phyloP scores from a whole-genome alignment of 2,329 filamentous ascomycete species.

The Amphichorda felina region DNA sequence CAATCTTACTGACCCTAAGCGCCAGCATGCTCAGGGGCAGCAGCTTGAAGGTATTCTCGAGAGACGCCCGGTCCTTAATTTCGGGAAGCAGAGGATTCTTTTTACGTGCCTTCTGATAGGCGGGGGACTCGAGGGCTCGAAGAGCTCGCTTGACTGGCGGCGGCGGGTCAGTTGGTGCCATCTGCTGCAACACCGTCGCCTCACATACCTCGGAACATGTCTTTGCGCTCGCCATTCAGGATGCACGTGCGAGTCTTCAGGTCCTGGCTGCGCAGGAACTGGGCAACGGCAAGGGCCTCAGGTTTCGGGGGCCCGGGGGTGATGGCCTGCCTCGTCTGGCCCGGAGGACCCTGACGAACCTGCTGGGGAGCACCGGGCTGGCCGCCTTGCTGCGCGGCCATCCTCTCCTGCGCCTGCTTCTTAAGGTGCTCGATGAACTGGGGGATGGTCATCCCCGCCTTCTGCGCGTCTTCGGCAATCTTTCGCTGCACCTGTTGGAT shows the following conservation, averaged over 20 bases:
- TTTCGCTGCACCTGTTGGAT: constrained; percentile 75
- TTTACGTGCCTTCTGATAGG: constrained; percentile 77
- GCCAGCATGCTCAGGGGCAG: constrained; percentile 91
- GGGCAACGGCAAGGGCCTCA: constrained; percentile 76
- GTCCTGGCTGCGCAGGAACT: constrained; percentile 73
- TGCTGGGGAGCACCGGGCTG: constrained; percentile 14
- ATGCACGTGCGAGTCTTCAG: constrained; percentile 87
- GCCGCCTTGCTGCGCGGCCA: constrained; percentile 26
- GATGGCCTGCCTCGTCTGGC: constrained; percentile 49
- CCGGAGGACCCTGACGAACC: constrained; percentile 11
- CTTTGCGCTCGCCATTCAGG: constrained; percentile 89
- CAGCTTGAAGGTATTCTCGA: constrained; percentile 90
- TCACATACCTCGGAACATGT: constrained; percentile 81
- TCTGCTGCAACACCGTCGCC: not conserved
- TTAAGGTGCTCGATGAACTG: constrained; percentile 68
- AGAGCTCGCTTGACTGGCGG: constrained; percentile 83
- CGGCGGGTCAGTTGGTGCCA: not conserved
- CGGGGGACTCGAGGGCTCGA: constrained; percentile 76
- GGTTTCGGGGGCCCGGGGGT: constrained; percentile 75
- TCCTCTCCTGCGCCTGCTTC: constrained; percentile 38
- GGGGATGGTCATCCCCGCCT: constrained; percentile 72
- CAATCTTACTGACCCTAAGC: constrained; percentile 71
- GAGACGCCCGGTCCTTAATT: constrained; percentile 76
- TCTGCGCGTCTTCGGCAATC: constrained; percentile 70
- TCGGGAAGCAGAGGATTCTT: constrained; percentile 85